A percentile compares a stretch with the other conserved stretches of the same genome.
phyloP scores from a whole-genome alignment of 2,329 filamentous ascomycete species.

The Diaporthe sp. region DNA sequence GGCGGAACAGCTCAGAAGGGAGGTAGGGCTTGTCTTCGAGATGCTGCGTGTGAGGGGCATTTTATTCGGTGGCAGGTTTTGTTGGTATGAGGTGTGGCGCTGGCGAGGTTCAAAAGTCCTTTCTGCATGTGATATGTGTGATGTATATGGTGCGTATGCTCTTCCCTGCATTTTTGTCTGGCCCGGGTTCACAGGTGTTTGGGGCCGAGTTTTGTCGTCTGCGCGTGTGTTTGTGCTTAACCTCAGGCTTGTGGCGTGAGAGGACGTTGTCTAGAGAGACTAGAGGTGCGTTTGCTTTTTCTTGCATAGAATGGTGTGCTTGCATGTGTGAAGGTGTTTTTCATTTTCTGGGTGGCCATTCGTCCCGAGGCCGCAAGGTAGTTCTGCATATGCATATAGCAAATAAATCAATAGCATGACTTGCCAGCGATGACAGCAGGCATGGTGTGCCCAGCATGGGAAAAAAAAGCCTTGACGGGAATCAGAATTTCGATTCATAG shows the following conservation, averaged over 20 bases:
- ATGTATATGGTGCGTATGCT: neutral
- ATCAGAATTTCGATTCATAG: neutral
- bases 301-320: conserved; percentile 23
- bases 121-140: conserved; percentile 21
- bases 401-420: neutral
- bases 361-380: neutral
- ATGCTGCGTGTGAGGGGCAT: neutral
- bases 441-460: neutral
- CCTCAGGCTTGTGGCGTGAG: neutral
- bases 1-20: conserved; percentile 8
- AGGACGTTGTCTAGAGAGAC: conserved; percentile 16
- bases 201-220: neutral
- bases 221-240: neutral
- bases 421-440: neutral
- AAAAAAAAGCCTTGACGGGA: neutral
- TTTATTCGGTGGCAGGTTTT: neutral
- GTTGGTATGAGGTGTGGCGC: neutral
- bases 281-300: neutral
- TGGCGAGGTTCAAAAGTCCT: neutral
- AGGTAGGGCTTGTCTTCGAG: conserved; percentile 5
- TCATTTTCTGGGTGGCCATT: neutral
- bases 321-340: conserved; percentile 4
- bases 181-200: conserved; percentile 10
- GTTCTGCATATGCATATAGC: conserved; percentile 5
- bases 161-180: conserved; percentile 2